Evolutionary conservation across 495 filamentous ascomycete species (phyloP).

Genomic region (Physcia stellaris): DNA sequence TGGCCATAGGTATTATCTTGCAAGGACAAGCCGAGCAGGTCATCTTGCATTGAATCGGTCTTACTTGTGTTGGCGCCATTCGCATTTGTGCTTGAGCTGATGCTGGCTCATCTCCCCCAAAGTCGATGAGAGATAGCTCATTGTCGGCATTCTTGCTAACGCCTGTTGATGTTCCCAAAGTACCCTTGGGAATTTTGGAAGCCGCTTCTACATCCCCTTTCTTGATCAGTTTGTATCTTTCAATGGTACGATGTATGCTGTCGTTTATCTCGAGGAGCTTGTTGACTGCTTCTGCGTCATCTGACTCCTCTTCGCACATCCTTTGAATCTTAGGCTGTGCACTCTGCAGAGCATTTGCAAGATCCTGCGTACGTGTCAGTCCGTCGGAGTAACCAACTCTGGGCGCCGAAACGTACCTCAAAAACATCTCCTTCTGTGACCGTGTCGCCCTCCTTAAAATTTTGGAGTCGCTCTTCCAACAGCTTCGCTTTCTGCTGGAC

Average conservation of each 20-base stretch:
- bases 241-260: slow-evolving; percentile 92
- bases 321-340: slow-evolving; percentile 97
- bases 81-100: slow-evolving; percentile 18
- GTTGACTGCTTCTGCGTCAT: slow-evolving; percentile 87
- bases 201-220: slow-evolving; percentile 86
- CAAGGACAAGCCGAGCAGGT: slow-evolving; percentile 57
- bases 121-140: slow-evolving; percentile 88
- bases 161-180: slow-evolving; percentile 54
- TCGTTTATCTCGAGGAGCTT: slow-evolving; percentile 96
- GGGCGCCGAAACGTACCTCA: slow-evolving; percentile 41
- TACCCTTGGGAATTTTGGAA: slow-evolving; percentile 73
- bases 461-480: slow-evolving; percentile 83
- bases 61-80: slow-evolving; percentile 14
- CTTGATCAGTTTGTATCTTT: slow-evolving; percentile 86
- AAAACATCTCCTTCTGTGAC: slow-evolving; percentile 87
- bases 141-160: slow-evolving; percentile 63
- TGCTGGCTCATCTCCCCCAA: slow-evolving; percentile 49
- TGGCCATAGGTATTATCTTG: slow-evolving; percentile 50
- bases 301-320: slow-evolving; percentile 98
- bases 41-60: slow-evolving; percentile 41
- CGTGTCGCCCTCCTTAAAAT: slow-evolving; percentile 65
- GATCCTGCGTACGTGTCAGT: slow-evolving; percentile 39
- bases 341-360: slow-evolving; percentile 80
- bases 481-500: slow-evolving; percentile 86
- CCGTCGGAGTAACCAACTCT: neutral